Conservation (phyloP, 257 asterid genomes). For the Voacanga thouarsii region DNA sequence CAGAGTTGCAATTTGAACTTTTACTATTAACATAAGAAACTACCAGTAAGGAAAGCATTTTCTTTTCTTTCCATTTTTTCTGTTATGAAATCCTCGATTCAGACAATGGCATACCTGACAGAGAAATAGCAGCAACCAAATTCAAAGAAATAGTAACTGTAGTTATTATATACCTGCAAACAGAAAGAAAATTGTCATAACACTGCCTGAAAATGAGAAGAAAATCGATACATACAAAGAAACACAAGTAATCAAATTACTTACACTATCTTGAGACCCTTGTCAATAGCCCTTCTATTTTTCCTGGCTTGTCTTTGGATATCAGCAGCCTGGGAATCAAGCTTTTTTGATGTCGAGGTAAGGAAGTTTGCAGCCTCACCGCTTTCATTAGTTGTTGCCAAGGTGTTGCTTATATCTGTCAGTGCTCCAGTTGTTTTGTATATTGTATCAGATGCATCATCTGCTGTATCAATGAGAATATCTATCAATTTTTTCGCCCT, state of each 20-base stretch:
- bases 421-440: slow-evolving; percentile 59
- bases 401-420: slow-evolving; percentile 45
- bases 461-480: slow-evolving; percentile 71
- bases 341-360: slow-evolving; percentile 46
- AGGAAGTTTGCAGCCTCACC: slow-evolving; percentile 44
- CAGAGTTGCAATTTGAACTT: no score
- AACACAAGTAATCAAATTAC: background rate
- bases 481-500: slow-evolving; percentile 55
- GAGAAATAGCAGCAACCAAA: slow-evolving; percentile 43
- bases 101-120: slow-evolving; percentile 43
- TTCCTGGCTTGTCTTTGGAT: slow-evolving; percentile 56
- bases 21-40: no score
- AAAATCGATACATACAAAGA: background rate
- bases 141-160: slow-evolving; percentile 47
- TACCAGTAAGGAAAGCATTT: no score
- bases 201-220: background rate
- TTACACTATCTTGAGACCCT: slow-evolving; percentile 53
- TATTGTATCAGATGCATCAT: slow-evolving; percentile 64
- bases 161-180: slow-evolving; percentile 57
- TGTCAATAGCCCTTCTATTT: slow-evolving; percentile 47
- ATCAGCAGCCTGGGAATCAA: slow-evolving; percentile 60
- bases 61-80: no score
- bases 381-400: slow-evolving; percentile 31
- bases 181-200: slow-evolving; percentile 11
- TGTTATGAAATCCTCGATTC: background rate